Evolutionary conservation across 2,329 filamentous ascomycete species (phyloP), one percentile per base, ranked within the genome.

Genomic region (Fusarium sp.): DNA sequence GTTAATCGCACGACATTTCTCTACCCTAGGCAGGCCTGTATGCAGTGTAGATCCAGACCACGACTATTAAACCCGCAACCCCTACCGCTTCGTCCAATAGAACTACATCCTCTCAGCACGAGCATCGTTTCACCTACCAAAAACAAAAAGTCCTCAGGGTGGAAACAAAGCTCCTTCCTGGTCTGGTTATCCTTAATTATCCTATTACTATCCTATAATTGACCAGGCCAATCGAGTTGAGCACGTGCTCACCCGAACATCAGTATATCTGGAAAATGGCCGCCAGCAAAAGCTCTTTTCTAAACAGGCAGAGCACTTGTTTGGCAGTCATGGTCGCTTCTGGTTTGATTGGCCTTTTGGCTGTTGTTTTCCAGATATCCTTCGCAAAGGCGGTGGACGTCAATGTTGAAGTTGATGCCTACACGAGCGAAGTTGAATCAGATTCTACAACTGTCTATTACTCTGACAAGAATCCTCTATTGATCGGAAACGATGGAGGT

Each of bases 401-500:
- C 7, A 53, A 76, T 18, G 70, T 80, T 45, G 74, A 78, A 8
- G 65, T 82, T 56, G 76, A 78, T 7, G 77, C 79, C 20, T 58
- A 75, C 40, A 82, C 82, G 2, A 69, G 69, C 20, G 72, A 78
- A 11, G 72, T 84, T 58, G 80, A 83, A 44, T 82, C 83, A 0
- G 83, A 84, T 55, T 82, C 77, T 75, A 80, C 81, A 3, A 67
- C 79, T 6, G 72, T 82, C 7, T 81, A 81, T 74, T 84, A 85
- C 65, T 75, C 78, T 15, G 67, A 68, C 16, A 64, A 58, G 2
- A 51, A 66, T 4, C 81, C 82, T 9, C 43, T 83, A 8, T 76
- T 85, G 3, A 70, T 85, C n/a, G 82, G 82, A 20, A 85, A 85
- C 40, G 83, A 85, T 54, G 83, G 80, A 15, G 80, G 79, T 0